Conservation (phyloP, 1,284 basidiomycete genomes). For the Marasmius fiardii region DNA sequence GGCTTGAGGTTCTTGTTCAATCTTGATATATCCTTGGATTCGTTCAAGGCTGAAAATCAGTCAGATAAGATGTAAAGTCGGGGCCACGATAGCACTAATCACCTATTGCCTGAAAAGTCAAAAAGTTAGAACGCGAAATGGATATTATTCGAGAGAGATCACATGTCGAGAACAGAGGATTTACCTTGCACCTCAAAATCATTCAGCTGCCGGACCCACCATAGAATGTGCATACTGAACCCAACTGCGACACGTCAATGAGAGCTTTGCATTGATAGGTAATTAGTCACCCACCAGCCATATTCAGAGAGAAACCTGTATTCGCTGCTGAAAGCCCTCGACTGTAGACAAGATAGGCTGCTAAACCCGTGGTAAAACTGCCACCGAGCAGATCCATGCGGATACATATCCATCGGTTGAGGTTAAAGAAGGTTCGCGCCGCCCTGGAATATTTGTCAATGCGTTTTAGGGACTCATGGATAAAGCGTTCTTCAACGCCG, state of each 20-base stretch:
- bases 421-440: slow-evolving; percentile 36
- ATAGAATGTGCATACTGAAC: too few species aligned
- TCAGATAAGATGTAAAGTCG: too few species aligned
- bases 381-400: slow-evolving; percentile 36
- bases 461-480: slow-evolving; percentile 29
- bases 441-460: slow-evolving; percentile 38
- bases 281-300: slow-evolving; percentile 41
- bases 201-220: too few species aligned
- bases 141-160: too few species aligned
- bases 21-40: slow-evolving; percentile 67
- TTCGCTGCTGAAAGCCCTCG: neutral
- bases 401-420: slow-evolving; percentile 43
- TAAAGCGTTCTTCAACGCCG: slow-evolving; percentile 42
- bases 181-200: slow-evolving; percentile 44
- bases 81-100: too few species aligned
- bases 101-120: too few species aligned
- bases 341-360: slow-evolving; percentile 14
- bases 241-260: too few species aligned
- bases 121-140: too few species aligned
- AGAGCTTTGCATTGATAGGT: too few species aligned
- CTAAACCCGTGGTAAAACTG: slow-evolving; percentile 25
- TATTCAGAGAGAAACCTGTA: slow-evolving; percentile 24
- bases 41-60: slow-evolving; percentile 76
- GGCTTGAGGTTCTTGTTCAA: slow-evolving; percentile 66
- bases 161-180: too few species aligned